Evolutionary conservation across 106 monocot species (phyloP), one percentile per base, ranked within the genome.

Genomic region (Phalaenopsis aphrodite): DNA sequence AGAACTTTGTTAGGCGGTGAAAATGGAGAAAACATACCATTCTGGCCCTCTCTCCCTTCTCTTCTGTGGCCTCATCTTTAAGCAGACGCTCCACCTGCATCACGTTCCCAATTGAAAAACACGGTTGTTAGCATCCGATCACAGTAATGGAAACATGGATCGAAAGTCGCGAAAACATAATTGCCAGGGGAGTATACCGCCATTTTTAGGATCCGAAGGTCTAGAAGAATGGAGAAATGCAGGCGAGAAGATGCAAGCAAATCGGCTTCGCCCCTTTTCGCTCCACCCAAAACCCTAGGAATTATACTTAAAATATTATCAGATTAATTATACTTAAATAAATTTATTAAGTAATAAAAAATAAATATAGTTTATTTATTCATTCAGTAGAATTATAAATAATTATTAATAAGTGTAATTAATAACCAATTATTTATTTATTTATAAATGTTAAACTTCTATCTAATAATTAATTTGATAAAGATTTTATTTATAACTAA

Each of bases 41-140:
- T 82, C 91, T 88, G 6, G 93, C 93, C 6, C 93, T 85, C 24
- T 91, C 93, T 78, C 93, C 91, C 64, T 93, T 93, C 87, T 93
- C 90, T 74, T 90, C 87, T 5, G 91, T 87, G 1, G 93, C 93
- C 3, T 93, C 93, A 88, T 93, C 90, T 81, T 93, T 93, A 38
- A 93, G 81, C 24, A 93, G 66, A 55, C 78, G 82, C 56, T 89
- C 89, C 42, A 89, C 84, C 92, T 92, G 73, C 14, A 72, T 10
- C 30, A 58, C 4, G 46, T 52, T 52, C 24, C 47, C 48, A 52
- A 52, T 49, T 11, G 30, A 7, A 76, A 8, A 76, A 76, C 12
- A 49, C 0, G 11, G 8, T 47, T 47, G 1, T 42, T 43, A 74
- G 74, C 74, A 6, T 45, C 19, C 19, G 43, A 74, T 42, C 1